Conservation (phyloP, 805 yeast genomes). For the Candida awuae region DNA sequence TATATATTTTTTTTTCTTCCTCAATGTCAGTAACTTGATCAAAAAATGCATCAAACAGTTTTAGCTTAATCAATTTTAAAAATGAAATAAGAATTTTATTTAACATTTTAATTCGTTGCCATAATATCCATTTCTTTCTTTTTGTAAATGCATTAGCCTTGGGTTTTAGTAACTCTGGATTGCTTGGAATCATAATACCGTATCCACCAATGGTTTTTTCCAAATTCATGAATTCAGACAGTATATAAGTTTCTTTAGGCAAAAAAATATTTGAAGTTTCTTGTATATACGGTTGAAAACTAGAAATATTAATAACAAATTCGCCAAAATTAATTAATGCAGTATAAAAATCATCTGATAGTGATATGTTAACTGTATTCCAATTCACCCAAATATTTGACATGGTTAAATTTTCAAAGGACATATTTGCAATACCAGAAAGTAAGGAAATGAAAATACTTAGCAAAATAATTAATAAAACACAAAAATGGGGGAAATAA, state of each 20-base stretch:
- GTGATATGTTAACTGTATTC: slow-evolving; percentile 30
- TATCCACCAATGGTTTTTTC: slow-evolving; percentile 18
- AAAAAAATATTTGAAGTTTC: slow-evolving; percentile 43
- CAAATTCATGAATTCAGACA: slow-evolving; percentile 15
- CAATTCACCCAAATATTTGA: slow-evolving; percentile 23
- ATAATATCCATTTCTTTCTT: not conserved
- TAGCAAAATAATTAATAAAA: slow-evolving; percentile 39
- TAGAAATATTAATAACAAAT: slow-evolving; percentile 59
- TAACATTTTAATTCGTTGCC: slow-evolving; percentile 4
- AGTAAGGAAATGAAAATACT: slow-evolving; percentile 47
- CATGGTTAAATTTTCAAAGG: slow-evolving; percentile 28
- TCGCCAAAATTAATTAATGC: slow-evolving; percentile 52
- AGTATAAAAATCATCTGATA: slow-evolving; percentile 60
- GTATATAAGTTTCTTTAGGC: slow-evolving; percentile 53
- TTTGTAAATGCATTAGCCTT: not conserved
- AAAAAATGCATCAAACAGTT: not conserved
- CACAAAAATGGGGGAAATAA: slow-evolving; percentile 58
- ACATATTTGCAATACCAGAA: slow-evolving; percentile 52
- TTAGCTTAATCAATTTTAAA: slow-evolving; percentile 1
- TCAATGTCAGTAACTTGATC: not conserved
- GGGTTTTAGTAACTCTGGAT: slow-evolving; percentile 22
- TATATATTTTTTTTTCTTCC: too few species aligned
- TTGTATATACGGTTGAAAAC: slow-evolving; percentile 55
- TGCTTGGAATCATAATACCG: slow-evolving; percentile 17
- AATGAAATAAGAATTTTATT: slow-evolving; percentile 5